Percentiles rank a stretch among this genome's conserved stretches.
Conservation (phyloP, 225 moss, liverwort and hornwort genomes). For the Physcomitrellopsis africana region DNA sequence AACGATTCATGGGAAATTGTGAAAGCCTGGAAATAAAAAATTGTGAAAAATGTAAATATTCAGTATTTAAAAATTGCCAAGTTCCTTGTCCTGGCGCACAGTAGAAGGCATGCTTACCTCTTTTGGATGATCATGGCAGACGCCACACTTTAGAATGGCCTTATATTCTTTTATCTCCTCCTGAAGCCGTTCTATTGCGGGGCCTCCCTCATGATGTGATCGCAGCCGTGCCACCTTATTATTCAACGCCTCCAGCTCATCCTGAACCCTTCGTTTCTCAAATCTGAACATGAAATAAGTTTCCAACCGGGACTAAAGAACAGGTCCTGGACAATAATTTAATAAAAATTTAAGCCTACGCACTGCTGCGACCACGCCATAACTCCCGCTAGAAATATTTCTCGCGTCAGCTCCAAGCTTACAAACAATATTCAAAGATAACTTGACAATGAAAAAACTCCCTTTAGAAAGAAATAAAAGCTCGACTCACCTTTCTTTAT, state of each 20-base stretch:
- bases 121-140: constrained; percentile 95
- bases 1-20: constrained; percentile 2
- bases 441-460: constrained; percentile 18
- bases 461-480: background rate
- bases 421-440: background rate
- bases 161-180: constrained; percentile 99
- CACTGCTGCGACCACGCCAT: constrained; percentile 7
- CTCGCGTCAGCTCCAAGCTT: background rate
- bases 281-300: constrained; percentile 51
- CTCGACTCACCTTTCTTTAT: constrained; percentile 78
- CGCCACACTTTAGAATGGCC: constrained; percentile 93
- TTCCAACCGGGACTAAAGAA: constrained; percentile 9
- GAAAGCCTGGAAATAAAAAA: background rate
- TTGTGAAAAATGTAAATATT: background rate
- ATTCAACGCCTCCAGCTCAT: constrained; percentile 74
- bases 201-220: constrained; percentile 80
- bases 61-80: background rate
- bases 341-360: background rate
- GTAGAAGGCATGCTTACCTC: constrained; percentile 57
- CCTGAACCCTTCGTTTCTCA: constrained; percentile 94
- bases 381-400: constrained; percentile 7
- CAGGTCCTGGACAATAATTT: background rate
- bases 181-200: constrained; percentile 81
- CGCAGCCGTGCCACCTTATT: constrained; percentile 66
- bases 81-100: background rate